These are phyloP conservation scores for Diplodia intermedia DNA, from an alignment of 2,329 filamentous ascomycete genomes.

Conservation along the genomic window DNA sequence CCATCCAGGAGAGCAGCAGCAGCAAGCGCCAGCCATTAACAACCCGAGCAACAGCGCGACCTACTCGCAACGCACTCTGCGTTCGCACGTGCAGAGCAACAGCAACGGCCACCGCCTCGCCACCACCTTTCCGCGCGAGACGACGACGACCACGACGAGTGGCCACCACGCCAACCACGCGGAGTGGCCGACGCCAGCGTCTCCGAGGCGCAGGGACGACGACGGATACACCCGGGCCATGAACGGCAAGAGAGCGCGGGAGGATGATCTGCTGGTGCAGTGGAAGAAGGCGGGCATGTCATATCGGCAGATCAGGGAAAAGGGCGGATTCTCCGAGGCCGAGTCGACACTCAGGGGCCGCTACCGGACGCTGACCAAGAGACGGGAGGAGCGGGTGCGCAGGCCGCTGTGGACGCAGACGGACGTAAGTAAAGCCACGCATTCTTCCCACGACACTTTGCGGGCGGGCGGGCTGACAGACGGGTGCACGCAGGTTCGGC, in stretches of 20 bases:
- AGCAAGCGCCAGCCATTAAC: not conserved
- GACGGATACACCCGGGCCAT: not conserved
- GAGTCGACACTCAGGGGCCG: conserved; percentile 77
- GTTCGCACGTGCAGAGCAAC: not conserved
- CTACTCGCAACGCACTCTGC: not conserved
- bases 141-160: no score
- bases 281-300: conserved; percentile 64
- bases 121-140: not conserved
- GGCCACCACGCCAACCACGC: not conserved
- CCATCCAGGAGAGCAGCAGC: conserved; percentile 10
- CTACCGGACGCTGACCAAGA: conserved; percentile 70
- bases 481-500: not conserved
- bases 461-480: not conserved
- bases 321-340: conserved; percentile 65
- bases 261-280: conserved; percentile 56
- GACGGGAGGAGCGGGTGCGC: conserved; percentile 66
- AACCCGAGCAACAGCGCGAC: no score
- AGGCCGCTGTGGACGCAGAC: conserved; percentile 68
- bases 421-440: conserved; percentile 63
- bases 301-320: conserved; percentile 68
- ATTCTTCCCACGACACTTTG: not conserved
- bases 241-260: not conserved
- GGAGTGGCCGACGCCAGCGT: not conserved
- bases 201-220: not conserved
- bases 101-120: not conserved